Evolutionary conservation across 495 filamentous ascomycete species (phyloP).

Genomic region (Aspergillus affinis): DNA sequence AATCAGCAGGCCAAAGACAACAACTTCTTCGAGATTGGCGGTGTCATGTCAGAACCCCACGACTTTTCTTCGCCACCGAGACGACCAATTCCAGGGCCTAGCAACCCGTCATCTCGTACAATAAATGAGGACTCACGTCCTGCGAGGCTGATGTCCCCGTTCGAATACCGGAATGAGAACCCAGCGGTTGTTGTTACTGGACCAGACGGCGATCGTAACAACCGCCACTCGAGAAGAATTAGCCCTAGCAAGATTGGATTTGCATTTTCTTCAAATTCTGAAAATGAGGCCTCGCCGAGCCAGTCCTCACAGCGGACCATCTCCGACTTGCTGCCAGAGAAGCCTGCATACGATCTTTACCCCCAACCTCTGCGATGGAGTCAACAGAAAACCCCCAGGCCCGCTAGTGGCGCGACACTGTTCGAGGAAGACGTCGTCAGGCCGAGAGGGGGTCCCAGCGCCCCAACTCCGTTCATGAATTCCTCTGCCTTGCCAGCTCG

Average conservation of each 20-base stretch:
- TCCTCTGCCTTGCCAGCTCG: constrained; percentile 4
- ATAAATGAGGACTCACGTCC: constrained; percentile 16
- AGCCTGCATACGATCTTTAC: constrained; percentile 26
- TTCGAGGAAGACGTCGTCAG: constrained; percentile 40
- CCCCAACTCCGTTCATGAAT: constrained; percentile 8
- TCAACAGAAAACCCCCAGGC: constrained; percentile 27
- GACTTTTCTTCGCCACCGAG: constrained; percentile 31
- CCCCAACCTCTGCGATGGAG: constrained; percentile 41
- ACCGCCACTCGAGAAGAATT: constrained; percentile 1
- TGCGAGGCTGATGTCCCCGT: constrained; percentile 22
- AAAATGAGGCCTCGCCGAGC: constrained; percentile 29
- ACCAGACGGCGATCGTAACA: constrained; percentile 10
- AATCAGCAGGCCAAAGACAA: constrained; percentile 22
- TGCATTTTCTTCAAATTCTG: constrained; percentile 33
- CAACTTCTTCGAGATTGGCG: constrained; percentile 45
- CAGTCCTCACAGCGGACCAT: constrained; percentile 36
- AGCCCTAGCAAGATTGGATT: constrained; percentile 27
- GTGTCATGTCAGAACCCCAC: constrained; percentile 41
- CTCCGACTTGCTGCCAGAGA: constrained; percentile 33
- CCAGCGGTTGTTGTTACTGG: constrained; percentile 23
- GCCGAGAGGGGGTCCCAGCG: constrained; percentile 16
- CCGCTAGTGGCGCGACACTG: constrained; percentile 34
- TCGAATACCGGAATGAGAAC: constrained; percentile 13
- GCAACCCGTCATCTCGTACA: constrained; percentile 12
- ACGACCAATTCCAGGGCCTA: constrained; percentile 19